Evolutionary conservation across 202 grass and related monocot genomes (phyloP).

Genomic region (Panicum hallii): DNA sequence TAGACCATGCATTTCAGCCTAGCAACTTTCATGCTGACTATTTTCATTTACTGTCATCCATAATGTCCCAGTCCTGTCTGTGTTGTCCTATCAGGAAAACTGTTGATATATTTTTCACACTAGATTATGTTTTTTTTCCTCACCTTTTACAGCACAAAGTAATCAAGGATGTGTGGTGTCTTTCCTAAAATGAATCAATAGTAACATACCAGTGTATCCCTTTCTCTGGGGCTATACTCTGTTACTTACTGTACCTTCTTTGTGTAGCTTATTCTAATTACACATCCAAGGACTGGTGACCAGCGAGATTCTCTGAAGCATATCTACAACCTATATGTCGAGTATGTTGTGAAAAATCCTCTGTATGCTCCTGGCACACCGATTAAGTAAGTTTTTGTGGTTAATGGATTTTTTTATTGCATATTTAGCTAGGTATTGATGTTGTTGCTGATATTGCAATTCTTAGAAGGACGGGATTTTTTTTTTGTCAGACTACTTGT

Average conservation of each 20-base stretch:
- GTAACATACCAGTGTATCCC: too few relatives aligned
- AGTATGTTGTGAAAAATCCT: slow-evolving; percentile 99
- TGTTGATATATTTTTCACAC: not conserved
- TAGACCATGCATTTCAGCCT: not conserved
- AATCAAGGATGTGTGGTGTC: not conserved
- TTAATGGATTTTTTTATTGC: not conserved
- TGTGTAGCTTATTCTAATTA: slow-evolving; percentile 91
- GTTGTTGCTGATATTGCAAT: not conserved
- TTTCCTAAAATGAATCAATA: too few relatives aligned
- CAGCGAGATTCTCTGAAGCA: slow-evolving; percentile 84
- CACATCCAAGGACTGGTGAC: slow-evolving; percentile 91
- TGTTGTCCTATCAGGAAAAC: not conserved
- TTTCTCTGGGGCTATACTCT: not conserved
- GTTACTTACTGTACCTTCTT: slow-evolving; percentile 30
- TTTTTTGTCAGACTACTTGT: slow-evolving; percentile 18
- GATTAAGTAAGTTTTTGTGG: slow-evolving; percentile 68
- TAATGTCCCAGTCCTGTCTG: not conserved
- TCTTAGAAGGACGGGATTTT: not conserved
- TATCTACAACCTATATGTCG: slow-evolving; percentile 94
- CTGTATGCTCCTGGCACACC: slow-evolving; percentile 72
- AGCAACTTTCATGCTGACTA: not conserved
- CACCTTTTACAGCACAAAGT: too few relatives aligned
- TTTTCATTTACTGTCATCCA: not conserved
- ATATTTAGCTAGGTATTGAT: not conserved
- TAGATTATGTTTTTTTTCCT: not conserved